Base-by-base conservation (phyloP, 352 stramenopile genomes). In the Plasmopara halstedii region DNA sequence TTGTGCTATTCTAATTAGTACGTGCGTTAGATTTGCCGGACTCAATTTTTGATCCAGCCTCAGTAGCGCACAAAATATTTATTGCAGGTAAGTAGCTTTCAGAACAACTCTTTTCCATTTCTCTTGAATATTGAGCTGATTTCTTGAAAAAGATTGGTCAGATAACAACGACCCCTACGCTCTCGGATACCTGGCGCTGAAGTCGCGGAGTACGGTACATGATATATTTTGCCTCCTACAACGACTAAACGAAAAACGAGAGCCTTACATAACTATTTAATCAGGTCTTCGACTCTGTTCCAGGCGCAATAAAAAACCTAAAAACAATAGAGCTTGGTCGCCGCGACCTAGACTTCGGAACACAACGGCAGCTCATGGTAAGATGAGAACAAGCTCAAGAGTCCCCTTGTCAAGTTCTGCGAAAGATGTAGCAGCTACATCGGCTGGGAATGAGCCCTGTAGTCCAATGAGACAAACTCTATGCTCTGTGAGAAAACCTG, bases 1-100 rank as follows among this genome's bases (percentile, higher is more conserved):
- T 42, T 20, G 9, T 20, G 20, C 10, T 32, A 11, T 29, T n/a
- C 2, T 17, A 26, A 39, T 57, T 26, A 67, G 6, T 22, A n/a
- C 14, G n/a, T 35, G 47, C 39, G 14, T 40, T 48, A 88, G 77
- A 73, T 52, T 54, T 88, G 4, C 77, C 77, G 3, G 61, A 64
- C 22, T 53, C 58, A 9, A 56, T 88, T 34, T 85, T 69, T 46
- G 68, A 89, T 35, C 31, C 57, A n/a, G 48, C 36, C 0, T 85
- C 77, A 2, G 56, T 70, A 29, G 70, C 70, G 13, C 51, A 85
- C 62, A 86, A 85, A 44, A 76, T 87, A 33, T 89, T 89, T 40
- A 74, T 53, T 11, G 57, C 77, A 42, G 62, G 77, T 88, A 40
- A 44, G 25, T 33, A 35, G 31, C 13, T 35, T 31, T 6, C 26